Evolutionary conservation across 176 grass and related monocot genomes (phyloP).

Genomic region (Thinopyrum elongatum): DNA sequence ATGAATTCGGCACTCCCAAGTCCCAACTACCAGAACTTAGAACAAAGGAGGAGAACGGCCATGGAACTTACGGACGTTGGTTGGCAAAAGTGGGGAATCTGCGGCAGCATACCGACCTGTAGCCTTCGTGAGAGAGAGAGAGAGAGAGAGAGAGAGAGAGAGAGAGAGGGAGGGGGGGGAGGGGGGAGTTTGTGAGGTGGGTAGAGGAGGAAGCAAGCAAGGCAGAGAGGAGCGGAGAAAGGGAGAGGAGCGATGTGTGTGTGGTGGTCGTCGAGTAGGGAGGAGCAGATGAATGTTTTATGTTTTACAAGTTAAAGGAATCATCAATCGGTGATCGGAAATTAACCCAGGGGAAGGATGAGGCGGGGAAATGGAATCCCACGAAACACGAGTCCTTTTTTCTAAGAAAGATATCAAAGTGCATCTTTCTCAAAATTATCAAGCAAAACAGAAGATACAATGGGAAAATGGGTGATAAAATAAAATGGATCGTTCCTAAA

Average conservation of each 20-base stretch:
- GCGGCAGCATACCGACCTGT: not conserved
- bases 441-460: no score
- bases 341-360: not conserved
- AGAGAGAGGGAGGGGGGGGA: not conserved
- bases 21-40: not conserved
- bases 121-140: slow-evolving; percentile 1
- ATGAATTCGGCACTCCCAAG: slow-evolving; percentile 1
- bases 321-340: slow-evolving; percentile 1
- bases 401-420: no score
- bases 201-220: not conserved
- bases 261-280: no score
- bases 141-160: not conserved
- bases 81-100: slow-evolving; percentile 5
- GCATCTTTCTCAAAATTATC: no score
- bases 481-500: no score
- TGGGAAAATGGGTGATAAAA: no score
- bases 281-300: no score
- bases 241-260: not conserved
- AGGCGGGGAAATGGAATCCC: no score
- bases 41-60: not conserved
- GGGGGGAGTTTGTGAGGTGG: slow-evolving; percentile 15
- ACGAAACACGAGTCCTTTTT: no score
- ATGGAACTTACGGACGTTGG: slow-evolving; percentile 33
- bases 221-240: not conserved
- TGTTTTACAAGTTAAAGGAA: not conserved